Evolutionary conservation across 2,329 filamentous ascomycete genomes (phyloP).

Genomic region (Pseudogymnoascus sp.): DNA sequence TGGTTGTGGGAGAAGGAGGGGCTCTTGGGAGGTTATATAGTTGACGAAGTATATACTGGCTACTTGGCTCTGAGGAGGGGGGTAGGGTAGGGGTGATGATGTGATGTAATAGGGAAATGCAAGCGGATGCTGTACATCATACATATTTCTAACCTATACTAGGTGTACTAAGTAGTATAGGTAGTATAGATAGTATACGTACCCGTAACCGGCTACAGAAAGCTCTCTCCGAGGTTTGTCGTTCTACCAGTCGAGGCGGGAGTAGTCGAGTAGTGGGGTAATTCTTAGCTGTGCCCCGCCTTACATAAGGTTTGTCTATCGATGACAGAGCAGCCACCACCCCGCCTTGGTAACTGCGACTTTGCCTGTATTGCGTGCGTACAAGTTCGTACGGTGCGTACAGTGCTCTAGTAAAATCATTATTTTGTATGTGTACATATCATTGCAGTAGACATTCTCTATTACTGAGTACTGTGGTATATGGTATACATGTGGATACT

Average conservation of each 20-base stretch:
- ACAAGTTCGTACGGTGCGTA: too few relatives aligned
- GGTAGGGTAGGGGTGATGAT: neutral
- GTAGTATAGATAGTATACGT: neutral
- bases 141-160: neutral
- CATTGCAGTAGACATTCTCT: too few relatives aligned
- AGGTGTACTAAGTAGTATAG: neutral
- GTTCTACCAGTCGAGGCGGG: neutral
- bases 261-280: neutral
- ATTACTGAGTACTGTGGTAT: too few relatives aligned
- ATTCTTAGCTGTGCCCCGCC: neutral
- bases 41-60: too few relatives aligned
- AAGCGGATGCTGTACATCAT: neutral
- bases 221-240: neutral
- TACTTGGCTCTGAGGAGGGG: neutral
- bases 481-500: too few relatives aligned
- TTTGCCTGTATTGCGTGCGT: neutral
- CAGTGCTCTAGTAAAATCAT: too few relatives aligned
- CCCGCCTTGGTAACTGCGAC: neutral
- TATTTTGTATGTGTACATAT: too few relatives aligned
- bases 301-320: constrained; percentile 1
- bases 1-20: neutral
- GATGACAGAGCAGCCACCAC: neutral
- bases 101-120: neutral
- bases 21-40: neutral
- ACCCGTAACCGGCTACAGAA: neutral